These are phyloP conservation scores for Pinus taeda DNA, from an alignment of 75 land plant species.

Conservation along the genomic window DNA sequence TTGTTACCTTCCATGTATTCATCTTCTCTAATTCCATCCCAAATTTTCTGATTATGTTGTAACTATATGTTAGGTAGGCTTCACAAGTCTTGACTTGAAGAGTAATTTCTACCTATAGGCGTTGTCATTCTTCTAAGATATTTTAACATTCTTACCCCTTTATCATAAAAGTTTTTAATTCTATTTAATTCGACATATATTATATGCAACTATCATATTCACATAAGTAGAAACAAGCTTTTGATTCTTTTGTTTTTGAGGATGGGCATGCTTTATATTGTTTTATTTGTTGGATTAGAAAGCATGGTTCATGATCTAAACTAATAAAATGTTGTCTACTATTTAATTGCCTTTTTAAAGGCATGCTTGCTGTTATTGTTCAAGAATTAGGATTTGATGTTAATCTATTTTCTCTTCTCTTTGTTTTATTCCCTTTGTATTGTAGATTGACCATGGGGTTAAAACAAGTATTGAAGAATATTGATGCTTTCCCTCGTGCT, in stretches of 20 bases:
- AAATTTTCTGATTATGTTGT: too few relatives aligned
- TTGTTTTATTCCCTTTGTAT: slow-evolving; percentile 6
- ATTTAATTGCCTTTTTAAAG: background rate
- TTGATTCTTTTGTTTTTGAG: background rate
- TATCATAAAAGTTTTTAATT: too few relatives aligned
- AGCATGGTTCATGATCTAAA: background rate
- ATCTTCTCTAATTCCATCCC: too few relatives aligned
- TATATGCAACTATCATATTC: background rate
- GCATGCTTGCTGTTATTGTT: background rate
- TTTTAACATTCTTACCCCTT: too few relatives aligned
- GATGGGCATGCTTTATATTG: background rate
- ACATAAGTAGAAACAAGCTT: background rate
- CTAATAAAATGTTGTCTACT: background rate
- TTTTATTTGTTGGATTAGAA: background rate
- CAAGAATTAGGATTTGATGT: background rate
- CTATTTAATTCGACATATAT: background rate
- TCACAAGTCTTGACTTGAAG: too few relatives aligned
- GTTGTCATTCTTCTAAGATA: too few relatives aligned
- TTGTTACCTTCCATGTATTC: too few relatives aligned
- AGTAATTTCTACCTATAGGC: too few relatives aligned
- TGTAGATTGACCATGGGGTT: slow-evolving; percentile 39
- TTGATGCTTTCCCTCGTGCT: slow-evolving; percentile 94
- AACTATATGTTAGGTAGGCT: too few relatives aligned
- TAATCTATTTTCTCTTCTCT: too few relatives aligned
- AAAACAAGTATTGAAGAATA: slow-evolving; percentile 58